These are phyloP conservation scores for Isoetes taiwanensis DNA, from an alignment of 75 land plant genomes.

Conservation along the genomic window DNA sequence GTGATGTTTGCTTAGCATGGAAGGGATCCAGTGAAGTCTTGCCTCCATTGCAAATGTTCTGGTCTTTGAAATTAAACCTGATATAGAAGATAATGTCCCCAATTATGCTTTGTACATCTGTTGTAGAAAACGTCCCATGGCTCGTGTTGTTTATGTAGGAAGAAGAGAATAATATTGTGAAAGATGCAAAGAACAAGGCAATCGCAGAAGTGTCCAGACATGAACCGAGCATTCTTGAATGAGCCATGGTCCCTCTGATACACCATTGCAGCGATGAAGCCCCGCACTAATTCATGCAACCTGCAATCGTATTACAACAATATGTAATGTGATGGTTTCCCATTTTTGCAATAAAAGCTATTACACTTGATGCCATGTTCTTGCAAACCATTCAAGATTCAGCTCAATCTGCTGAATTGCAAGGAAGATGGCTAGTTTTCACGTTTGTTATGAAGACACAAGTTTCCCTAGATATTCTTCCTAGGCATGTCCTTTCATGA, in stretches of 20 bases:
- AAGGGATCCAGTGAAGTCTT: slow-evolving; percentile 17
- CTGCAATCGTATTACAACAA: too few relatives aligned
- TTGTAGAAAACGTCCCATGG: background rate
- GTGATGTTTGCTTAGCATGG: slow-evolving; percentile 11
- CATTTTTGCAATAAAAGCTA: too few relatives aligned
- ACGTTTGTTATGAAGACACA: too few relatives aligned
- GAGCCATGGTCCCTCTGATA: slow-evolving; percentile 20
- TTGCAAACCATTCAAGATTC: too few relatives aligned
- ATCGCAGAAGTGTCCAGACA: slow-evolving; percentile 18
- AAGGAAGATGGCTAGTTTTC: too few relatives aligned
- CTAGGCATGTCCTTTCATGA: too few relatives aligned
- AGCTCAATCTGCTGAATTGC: too few relatives aligned
- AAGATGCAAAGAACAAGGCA: slow-evolving; percentile 24
- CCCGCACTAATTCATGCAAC: background rate
- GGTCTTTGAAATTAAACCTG: too few relatives aligned
- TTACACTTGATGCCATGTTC: too few relatives aligned
- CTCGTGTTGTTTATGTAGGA: slow-evolving; percentile 15
- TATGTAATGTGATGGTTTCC: too few relatives aligned
- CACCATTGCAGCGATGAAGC: background rate
- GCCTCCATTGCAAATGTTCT: slow-evolving; percentile 7
- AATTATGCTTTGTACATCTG: background rate
- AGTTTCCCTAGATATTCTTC: too few relatives aligned
- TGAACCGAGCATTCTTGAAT: slow-evolving; percentile 19
- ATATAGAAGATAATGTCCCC: slow-evolving; percentile 20
- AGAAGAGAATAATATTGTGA: slow-evolving; percentile 16